Percentiles rank a stretch among this genome's conserved stretches.
phyloP scores from a whole-genome alignment of 352 stramenopile species.

The Thalassiosira exigua region DNA sequence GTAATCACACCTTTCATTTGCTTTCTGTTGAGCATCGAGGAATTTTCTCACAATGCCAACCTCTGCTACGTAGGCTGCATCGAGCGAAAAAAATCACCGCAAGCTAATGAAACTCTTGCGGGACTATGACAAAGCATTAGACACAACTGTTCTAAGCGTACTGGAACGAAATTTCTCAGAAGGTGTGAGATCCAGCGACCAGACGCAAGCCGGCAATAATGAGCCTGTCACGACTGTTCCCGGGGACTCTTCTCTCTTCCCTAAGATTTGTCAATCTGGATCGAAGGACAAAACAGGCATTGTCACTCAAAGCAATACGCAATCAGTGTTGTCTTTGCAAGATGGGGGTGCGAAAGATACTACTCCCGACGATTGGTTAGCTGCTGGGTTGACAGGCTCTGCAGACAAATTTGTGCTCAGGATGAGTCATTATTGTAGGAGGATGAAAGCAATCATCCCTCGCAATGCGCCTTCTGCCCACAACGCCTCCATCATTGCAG shows the following conservation, averaged over 20 bases:
- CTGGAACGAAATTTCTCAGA: constrained; percentile 76
- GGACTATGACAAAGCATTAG: constrained; percentile 87
- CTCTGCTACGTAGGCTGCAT: constrained; percentile 86
- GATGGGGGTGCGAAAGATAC: constrained; percentile 27
- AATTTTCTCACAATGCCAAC: no score
- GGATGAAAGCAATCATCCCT: constrained; percentile 67
- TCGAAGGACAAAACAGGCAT: constrained; percentile 10
- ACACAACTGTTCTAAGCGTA: constrained; percentile 70
- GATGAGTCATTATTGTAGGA: constrained; percentile 70
- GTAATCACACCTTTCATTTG: no score
- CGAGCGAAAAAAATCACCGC: constrained; percentile 96
- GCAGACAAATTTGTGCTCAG: constrained; percentile 60
- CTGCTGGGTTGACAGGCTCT: constrained; percentile 39
- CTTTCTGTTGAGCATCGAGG: no score
- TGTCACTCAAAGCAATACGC: constrained; percentile 13
- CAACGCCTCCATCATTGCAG: constrained; percentile 85
- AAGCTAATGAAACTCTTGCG: constrained; percentile 98
- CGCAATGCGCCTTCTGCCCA: constrained; percentile 37
- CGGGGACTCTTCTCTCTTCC: constrained; percentile 62
- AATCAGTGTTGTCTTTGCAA: constrained; percentile 10
- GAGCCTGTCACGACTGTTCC: constrained; percentile 61
- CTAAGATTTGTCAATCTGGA: constrained; percentile 36
- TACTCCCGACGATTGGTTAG: constrained; percentile 38
- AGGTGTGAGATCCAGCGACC: constrained; percentile 65
- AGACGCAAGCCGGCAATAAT: constrained; percentile 49